Conservation (phyloP, 306 rosid genomes). For the Pyrus betulifolia region DNA sequence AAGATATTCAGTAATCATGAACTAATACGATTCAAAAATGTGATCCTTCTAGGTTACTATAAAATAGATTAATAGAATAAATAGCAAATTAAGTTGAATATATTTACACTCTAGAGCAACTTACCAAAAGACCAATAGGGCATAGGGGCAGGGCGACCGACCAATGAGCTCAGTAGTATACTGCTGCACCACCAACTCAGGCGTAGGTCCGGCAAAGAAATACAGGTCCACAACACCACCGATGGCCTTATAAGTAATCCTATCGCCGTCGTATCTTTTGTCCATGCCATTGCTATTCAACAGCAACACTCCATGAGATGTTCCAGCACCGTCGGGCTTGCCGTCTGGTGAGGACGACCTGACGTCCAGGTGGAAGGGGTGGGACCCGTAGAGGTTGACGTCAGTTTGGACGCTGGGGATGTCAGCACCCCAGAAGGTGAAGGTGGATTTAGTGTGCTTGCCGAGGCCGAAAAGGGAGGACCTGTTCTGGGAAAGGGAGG, state of each 20-base stretch:
- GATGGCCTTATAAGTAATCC: constrained; percentile 54
- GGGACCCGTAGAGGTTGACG: constrained; percentile 67
- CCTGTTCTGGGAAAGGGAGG: constrained; percentile 46
- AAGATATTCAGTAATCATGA: no score
- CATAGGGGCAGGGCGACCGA: constrained; percentile 74
- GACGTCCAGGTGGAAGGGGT: constrained; percentile 74
- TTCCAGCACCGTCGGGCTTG: constrained; percentile 10
- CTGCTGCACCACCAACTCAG: constrained; percentile 60
- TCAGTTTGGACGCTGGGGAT: constrained; percentile 30
- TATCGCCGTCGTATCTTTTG: constrained; percentile 41
- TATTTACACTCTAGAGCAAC: background rate
- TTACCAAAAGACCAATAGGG: constrained; percentile 91
- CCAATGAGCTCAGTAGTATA: constrained; percentile 73
- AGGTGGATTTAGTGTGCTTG: constrained; percentile 55
- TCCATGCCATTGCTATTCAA: constrained; percentile 83
- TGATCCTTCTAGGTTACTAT: no score
- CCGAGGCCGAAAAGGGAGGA: constrained; percentile 62
- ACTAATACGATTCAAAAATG: no score
- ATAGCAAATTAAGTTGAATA: no score
- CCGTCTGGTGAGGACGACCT: constrained; percentile 38
- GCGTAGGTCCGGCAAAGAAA: constrained; percentile 65
- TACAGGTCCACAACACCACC: constrained; percentile 73
- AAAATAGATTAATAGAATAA: no score
- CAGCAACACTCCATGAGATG: constrained; percentile 60
- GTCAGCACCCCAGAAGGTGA: constrained; percentile 61